Conservation (phyloP, 2,329 filamentous ascomycete species). For the Lachnellula cervina region DNA sequence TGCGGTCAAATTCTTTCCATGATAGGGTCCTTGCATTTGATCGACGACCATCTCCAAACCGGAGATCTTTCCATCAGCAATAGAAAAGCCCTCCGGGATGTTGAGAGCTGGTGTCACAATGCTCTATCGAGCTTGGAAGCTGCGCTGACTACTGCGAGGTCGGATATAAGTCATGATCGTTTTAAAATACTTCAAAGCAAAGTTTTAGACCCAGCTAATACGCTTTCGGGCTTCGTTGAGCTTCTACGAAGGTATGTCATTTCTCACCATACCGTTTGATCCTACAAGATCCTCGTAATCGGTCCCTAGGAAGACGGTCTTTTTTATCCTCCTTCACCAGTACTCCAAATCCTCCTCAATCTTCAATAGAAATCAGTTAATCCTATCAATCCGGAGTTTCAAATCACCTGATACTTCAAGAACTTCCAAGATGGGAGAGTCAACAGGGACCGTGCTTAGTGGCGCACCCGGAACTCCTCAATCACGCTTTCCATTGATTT, state of each 20-base stretch:
- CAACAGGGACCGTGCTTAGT: background rate
- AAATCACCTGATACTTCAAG: too few relatives aligned
- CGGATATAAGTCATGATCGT: background rate
- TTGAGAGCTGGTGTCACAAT: constrained; percentile 4
- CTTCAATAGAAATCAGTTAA: too few relatives aligned
- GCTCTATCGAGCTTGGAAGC: constrained; percentile 8
- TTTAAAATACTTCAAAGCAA: constrained; percentile 4
- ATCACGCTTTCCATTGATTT: background rate
- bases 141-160: constrained; percentile 3
- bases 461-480: background rate
- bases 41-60: constrained; percentile 7
- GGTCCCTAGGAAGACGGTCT: too few relatives aligned
- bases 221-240: constrained; percentile 11
- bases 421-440: background rate
- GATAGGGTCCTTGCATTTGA: constrained; percentile 6
- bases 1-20: constrained; percentile 12
- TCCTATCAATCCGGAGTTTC: too few relatives aligned
- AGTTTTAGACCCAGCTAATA: constrained; percentile 4
- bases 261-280: background rate
- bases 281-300: background rate
- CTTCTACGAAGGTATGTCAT: constrained; percentile 12
- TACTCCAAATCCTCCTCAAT: too few relatives aligned
- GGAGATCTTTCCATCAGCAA: constrained; percentile 3
- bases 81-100: constrained; percentile 3
- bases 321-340: too few relatives aligned